phyloP scores from a whole-genome alignment of 768 basidiomycete genomes.

The Epithele typhae region DNA sequence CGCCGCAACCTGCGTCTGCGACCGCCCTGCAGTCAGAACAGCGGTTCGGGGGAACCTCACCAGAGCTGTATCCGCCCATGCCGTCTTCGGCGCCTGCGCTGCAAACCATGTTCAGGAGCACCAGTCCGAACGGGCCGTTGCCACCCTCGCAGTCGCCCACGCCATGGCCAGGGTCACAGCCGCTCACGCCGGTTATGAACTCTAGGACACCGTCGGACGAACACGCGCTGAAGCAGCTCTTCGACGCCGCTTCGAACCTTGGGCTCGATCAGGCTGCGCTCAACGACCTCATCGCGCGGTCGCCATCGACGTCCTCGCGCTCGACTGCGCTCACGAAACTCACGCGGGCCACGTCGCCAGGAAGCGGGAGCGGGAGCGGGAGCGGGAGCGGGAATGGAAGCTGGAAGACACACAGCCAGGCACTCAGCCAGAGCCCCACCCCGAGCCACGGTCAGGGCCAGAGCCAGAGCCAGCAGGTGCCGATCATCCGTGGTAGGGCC shows the following conservation, averaged over 20 bases:
- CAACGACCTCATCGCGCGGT: conserved; percentile 67
- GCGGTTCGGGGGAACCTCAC: conserved; percentile 1
- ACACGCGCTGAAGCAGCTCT: conserved; percentile 63
- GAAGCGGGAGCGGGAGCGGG: too few species aligned
- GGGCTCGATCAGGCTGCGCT: conserved; percentile 71
- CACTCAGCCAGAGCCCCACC: too few species aligned
- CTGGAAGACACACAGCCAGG: too few species aligned
- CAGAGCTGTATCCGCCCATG: conserved; percentile 6
- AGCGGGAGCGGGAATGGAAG: too few species aligned
- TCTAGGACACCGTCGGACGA: neutral
- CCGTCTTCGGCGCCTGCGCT: conserved; percentile 23
- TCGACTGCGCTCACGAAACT: conserved; percentile 42
- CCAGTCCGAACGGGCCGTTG: conserved; percentile 14
- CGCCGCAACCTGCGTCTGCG: conserved; percentile 5
- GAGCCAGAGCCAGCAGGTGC: conserved; percentile 10
- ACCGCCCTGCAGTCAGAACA: conserved; percentile 11
- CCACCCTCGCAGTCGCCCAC: conserved; percentile 12
- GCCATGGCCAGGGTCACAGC: conserved; percentile 12
- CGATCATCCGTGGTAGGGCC: conserved; percentile 11
- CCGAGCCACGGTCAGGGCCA: too few species aligned
- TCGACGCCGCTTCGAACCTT: conserved; percentile 69
- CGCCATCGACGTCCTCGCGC: conserved; percentile 59
- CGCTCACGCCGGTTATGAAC: neutral
- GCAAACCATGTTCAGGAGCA: conserved; percentile 17
- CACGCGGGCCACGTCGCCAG: conserved; percentile 41